Base-by-base conservation (phyloP, 2,329 filamentous ascomycete species). In the Emmonsiellopsis sp. region DNA sequence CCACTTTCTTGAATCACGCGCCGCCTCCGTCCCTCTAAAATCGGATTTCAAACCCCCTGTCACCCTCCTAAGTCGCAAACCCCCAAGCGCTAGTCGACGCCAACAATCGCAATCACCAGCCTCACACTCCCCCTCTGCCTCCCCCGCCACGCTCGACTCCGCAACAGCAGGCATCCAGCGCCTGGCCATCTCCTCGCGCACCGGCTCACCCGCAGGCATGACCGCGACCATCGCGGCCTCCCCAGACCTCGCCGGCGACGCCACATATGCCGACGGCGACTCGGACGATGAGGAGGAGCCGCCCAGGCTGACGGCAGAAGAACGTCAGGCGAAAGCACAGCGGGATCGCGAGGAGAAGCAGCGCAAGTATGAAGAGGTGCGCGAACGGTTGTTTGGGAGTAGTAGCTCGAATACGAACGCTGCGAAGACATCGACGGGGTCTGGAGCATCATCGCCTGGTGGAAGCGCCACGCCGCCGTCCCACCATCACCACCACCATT, bases 291-390 rank as follows among this genome's bases (percentile, higher is more conserved):
- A 84, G 31, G 80, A 83, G 53, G 70, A 74, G 48, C 80, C 81
- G 57, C 74, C 78, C 17, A 82, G 83, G 60, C 80, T 82, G 43
- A 86, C 82, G 0, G 80, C 85, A 3, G 87, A 92, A 62, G 86
- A 95, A 72, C 80, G 90, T 36, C 83, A 87, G 57, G 81, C 83
- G 27, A 86, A 86, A 64, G 87, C 91, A 51, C 83, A 89, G 66
- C 46, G 46, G 48, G 88, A 95, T 61, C 81, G 84, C 8, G 90
- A 94, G 65, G 90, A 95, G 72, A 95, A 93, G 74, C 87, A 95
- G 73, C 84, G 84, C 53, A 86, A 87, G 56, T 96, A 96, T 67
- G 87, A 94, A 56, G 90, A 95, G 72, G 88, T 85, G 5, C 80
- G 92, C 33, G 88, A 92, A 62, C 86, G 90, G 66, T 85, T 96